Percentiles rank a stretch among this genome's conserved stretches.
Evolutionary conservation across 2,329 filamentous ascomycete species (phyloP).

Genomic region (Xylariaceae sp.): DNA sequence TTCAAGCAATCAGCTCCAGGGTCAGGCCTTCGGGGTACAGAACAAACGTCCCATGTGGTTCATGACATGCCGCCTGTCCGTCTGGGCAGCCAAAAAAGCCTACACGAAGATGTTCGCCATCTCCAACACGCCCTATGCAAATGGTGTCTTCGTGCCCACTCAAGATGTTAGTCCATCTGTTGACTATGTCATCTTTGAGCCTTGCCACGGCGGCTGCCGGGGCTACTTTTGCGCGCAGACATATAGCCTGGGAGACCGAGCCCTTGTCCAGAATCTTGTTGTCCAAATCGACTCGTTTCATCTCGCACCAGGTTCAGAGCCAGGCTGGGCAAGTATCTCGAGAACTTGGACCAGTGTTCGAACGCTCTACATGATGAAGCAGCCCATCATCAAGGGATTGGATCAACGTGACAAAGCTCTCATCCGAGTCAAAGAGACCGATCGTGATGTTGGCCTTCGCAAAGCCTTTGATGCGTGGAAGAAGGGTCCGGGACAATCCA

Average conservation of each 20-base stretch:
- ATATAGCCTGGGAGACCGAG: slow-evolving; percentile 26
- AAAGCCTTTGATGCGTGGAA: slow-evolving; percentile 32
- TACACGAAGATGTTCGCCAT: slow-evolving; percentile 27
- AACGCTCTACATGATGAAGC: slow-evolving; percentile 30
- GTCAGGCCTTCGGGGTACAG: slow-evolving; percentile 18
- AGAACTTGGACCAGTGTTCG: slow-evolving; percentile 30
- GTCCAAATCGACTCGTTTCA: slow-evolving; percentile 29
- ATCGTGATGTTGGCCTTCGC: slow-evolving; percentile 20
- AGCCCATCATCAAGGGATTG: slow-evolving; percentile 23
- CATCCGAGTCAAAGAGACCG: slow-evolving; percentile 23
- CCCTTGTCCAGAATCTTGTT: slow-evolving; percentile 23
- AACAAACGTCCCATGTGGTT: slow-evolving; percentile 29
- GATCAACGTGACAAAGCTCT: slow-evolving; percentile 27
- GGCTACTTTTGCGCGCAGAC: slow-evolving; percentile 29
- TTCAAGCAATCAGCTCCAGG: slow-evolving; percentile 10
- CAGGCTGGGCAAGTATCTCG: slow-evolving; percentile 29
- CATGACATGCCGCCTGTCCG: slow-evolving; percentile 20
- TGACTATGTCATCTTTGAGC: slow-evolving; percentile 32
- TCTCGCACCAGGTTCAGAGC: slow-evolving; percentile 15
- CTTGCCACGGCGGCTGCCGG: slow-evolving; percentile 31
- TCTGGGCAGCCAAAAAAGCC: slow-evolving; percentile 17
- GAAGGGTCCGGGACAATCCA: slow-evolving; percentile 19
- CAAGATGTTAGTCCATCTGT: slow-evolving; percentile 24
- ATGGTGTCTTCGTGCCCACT: background rate
- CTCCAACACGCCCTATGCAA: background rate